These are phyloP conservation scores for Ophiostoma sp. DNA, from an alignment of 2,329 filamentous ascomycete genomes.

Conservation along the genomic window DNA sequence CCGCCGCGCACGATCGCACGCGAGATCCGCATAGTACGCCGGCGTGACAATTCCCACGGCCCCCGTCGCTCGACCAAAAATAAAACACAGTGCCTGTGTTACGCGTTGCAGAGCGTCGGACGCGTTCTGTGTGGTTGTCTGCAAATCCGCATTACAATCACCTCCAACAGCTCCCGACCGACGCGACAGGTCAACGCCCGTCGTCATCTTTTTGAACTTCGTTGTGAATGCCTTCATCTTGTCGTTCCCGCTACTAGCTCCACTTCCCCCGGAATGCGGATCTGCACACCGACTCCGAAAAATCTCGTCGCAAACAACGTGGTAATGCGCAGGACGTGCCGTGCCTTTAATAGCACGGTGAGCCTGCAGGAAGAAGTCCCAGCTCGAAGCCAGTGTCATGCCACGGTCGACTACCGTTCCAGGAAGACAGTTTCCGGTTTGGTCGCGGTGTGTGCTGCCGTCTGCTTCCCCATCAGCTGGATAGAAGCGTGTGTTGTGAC, in stretches of 20 bases:
- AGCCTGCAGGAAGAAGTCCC: constrained; percentile 69
- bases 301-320: constrained; percentile 53
- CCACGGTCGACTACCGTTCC: constrained; percentile 70
- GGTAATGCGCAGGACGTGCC: constrained; percentile 65
- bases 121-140: constrained; percentile 30
- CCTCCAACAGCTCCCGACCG: background rate
- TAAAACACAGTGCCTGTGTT: constrained; percentile 64
- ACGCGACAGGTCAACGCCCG: background rate
- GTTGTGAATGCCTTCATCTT: background rate
- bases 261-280: background rate
- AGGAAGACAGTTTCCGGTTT: constrained; percentile 51
- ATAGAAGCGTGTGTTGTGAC: constrained; percentile 72
- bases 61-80: constrained; percentile 65
- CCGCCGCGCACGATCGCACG: constrained; percentile 60
- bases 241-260: background rate
- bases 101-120: constrained; percentile 57
- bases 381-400: constrained; percentile 58
- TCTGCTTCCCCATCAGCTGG: constrained; percentile 42
- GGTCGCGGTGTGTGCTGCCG: constrained; percentile 38
- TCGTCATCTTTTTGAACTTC: constrained; percentile 5
- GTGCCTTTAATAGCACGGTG: constrained; percentile 67
- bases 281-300: constrained; percentile 34
- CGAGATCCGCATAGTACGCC: constrained; percentile 69
- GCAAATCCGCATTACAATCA: background rate
- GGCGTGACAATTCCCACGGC: constrained; percentile 65